These are phyloP conservation scores for Dioscorea cayenensis DNA, from an alignment of 116 monocot species.

Conservation along the genomic window DNA sequence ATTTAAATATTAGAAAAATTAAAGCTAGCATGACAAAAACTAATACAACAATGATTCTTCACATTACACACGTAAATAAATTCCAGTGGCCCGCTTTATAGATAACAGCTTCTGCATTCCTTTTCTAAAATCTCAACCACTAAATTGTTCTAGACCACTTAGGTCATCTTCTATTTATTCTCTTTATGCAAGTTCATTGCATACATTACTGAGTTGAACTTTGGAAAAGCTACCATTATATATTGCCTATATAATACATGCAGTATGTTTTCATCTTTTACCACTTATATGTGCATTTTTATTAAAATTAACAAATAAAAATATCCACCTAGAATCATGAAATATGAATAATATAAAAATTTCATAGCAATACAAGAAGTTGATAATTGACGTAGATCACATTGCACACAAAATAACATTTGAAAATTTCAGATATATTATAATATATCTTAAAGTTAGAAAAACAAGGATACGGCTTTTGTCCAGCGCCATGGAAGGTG, in stretches of 20 bases:
- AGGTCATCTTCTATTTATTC: too few species aligned
- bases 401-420: background rate
- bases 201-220: too few species aligned
- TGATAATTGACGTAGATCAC: too few species aligned
- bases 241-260: too few species aligned
- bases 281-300: too few species aligned
- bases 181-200: too few species aligned
- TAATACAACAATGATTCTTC: background rate
- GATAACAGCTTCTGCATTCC: background rate
- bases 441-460: background rate
- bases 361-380: too few species aligned
- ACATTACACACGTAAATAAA: background rate
- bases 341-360: too few species aligned
- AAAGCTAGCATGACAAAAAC: background rate
- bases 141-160: background rate
- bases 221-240: too few species aligned
- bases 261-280: too few species aligned
- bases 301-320: too few species aligned
- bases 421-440: background rate
- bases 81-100: background rate
- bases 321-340: too few species aligned
- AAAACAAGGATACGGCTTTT: constrained; percentile 80
- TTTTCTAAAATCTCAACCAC: background rate
- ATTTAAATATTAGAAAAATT: background rate
- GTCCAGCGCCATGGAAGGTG: constrained; percentile 79